phyloP scores from a whole-genome alignment of 331 rosid genomes.

The Spiraea crenata region DNA sequence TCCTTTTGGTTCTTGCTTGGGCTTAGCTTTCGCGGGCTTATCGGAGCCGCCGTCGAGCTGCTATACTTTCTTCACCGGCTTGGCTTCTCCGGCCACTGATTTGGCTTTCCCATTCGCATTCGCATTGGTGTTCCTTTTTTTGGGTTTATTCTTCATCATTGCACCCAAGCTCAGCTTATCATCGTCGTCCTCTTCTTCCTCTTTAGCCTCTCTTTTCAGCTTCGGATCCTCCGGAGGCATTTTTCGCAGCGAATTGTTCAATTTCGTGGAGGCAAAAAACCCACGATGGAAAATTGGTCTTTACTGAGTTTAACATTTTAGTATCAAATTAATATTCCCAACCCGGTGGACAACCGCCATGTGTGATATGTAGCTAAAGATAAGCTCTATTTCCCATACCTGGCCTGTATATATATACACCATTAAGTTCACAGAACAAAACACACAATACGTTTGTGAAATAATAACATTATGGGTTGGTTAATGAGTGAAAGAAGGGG shows the following conservation, averaged over 20 bases:
- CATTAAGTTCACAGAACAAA: no score
- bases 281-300: neutral
- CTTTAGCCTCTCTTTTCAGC: slow-evolving; percentile 20
- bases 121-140: slow-evolving; percentile 20
- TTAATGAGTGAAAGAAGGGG: slow-evolving; percentile 51
- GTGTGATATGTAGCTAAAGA: neutral
- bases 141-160: slow-evolving; percentile 34
- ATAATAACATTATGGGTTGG: slow-evolving; percentile 43
- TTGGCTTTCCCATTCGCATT: neutral
- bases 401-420: no score
- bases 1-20: slow-evolving; percentile 33
- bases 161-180: slow-evolving; percentile 34
- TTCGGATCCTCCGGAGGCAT: slow-evolving; percentile 63
- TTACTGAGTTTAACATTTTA: neutral
- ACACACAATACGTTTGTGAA: no score
- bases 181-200: slow-evolving; percentile 24
- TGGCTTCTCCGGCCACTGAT: slow-evolving; percentile 31
- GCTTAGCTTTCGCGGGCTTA: slow-evolving; percentile 22
- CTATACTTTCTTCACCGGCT: slow-evolving; percentile 43
- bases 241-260: neutral
- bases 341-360: slow-evolving; percentile 8
- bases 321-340: slow-evolving; percentile 35
- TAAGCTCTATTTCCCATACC: no score
- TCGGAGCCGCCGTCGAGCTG: slow-evolving; percentile 23
- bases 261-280: neutral